phyloP scores from a whole-genome alignment of 345 rosid species.

The Boechera retrofracta region DNA sequence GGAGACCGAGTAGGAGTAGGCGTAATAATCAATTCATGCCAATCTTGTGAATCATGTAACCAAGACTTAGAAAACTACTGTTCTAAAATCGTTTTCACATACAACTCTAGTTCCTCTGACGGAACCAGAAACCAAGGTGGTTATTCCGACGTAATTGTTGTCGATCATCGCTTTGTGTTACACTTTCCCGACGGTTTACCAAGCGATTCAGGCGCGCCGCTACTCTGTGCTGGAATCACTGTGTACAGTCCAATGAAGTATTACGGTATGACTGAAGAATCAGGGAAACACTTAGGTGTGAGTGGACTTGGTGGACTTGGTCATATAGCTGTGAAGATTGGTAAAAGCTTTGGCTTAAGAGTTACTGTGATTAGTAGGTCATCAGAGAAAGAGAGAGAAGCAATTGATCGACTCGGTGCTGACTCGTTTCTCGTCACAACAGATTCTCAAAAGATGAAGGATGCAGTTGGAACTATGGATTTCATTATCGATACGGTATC shows the following conservation, averaged over 20 bases:
- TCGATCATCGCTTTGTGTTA: slow-evolving; percentile 58
- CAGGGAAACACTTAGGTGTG: slow-evolving; percentile 80
- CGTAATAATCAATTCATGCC: slow-evolving; percentile 58
- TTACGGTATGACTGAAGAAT: slow-evolving; percentile 57
- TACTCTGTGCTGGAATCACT: slow-evolving; percentile 76
- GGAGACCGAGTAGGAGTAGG: slow-evolving; percentile 72
- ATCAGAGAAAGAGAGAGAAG: slow-evolving; percentile 41
- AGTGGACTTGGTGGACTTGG: slow-evolving; percentile 94
- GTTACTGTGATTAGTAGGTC: slow-evolving; percentile 88
- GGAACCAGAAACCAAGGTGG: slow-evolving; percentile 65
- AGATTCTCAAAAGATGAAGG: slow-evolving; percentile 72
- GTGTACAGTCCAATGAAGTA: slow-evolving; percentile 67
- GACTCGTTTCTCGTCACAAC: slow-evolving; percentile 55
- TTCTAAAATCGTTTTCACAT: slow-evolving; percentile 48
- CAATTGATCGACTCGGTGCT: slow-evolving; percentile 41
- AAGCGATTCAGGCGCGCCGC: slow-evolving; percentile 63
- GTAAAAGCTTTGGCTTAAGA: slow-evolving; percentile 83
- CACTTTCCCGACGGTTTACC: slow-evolving; percentile 58
- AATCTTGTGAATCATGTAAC: slow-evolving; percentile 53
- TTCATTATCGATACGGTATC: slow-evolving; percentile 82
- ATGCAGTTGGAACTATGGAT: slow-evolving; percentile 74
- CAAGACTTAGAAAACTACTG: slow-evolving; percentile 64
- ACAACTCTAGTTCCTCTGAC: slow-evolving; percentile 46
- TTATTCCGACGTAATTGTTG: slow-evolving; percentile 60
- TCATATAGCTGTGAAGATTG: slow-evolving; percentile 85